These are phyloP conservation scores for Pichia paraexigua DNA, from an alignment of 805 yeast species.

Conservation along the genomic window DNA sequence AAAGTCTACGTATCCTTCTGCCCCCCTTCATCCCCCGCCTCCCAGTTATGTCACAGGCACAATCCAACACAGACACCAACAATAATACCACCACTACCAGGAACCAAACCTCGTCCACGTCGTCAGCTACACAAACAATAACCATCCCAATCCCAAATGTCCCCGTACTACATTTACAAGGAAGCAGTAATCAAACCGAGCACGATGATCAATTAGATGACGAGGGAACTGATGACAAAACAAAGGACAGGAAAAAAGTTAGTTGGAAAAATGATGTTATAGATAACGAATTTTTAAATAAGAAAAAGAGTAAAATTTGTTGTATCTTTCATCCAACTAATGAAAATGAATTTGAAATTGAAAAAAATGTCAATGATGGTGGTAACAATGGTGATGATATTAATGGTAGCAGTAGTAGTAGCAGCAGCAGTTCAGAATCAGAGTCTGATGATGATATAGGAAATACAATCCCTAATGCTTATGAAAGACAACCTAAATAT, in stretches of 20 bases:
- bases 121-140: constrained; percentile 11
- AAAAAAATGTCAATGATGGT: not conserved
- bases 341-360: constrained; percentile 33
- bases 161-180: constrained; percentile 1
- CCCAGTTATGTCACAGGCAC: not conserved
- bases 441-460: constrained; percentile 13
- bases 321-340: constrained; percentile 79
- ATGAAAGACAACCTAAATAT: constrained; percentile 77
- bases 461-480: constrained; percentile 52
- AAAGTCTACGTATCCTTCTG: too few relatives aligned
- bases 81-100: not conserved
- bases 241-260: constrained; percentile 41
- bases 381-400: not conserved
- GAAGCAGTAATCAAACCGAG: not conserved
- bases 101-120: not conserved
- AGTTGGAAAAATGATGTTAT: constrained; percentile 81
- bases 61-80: not conserved
- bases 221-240: not conserved
- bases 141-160: constrained; percentile 14
- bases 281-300: constrained; percentile 84
- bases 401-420: not conserved
- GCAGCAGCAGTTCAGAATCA: constrained; percentile 14
- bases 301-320: constrained; percentile 84
- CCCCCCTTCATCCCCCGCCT: too few relatives aligned
- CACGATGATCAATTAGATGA: not conserved